phyloP scores from a whole-genome alignment of 176 grass and related monocot genomes.

The Carex littledalei region DNA sequence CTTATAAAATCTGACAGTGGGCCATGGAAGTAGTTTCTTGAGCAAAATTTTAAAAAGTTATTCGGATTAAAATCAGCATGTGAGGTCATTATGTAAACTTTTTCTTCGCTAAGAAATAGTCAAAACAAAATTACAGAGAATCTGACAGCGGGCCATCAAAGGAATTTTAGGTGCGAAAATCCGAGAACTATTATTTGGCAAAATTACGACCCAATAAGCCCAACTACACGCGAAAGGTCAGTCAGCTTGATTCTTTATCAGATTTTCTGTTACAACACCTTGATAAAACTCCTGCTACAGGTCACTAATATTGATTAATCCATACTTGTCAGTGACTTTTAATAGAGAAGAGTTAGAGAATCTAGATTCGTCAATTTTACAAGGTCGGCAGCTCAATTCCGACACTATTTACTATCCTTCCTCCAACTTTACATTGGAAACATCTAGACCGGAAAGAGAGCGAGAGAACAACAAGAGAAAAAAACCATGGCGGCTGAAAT shows the following conservation, averaged over 20 bases:
- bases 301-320: background rate
- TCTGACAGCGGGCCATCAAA: background rate
- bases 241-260: background rate
- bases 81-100: background rate
- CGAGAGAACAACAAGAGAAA: background rate
- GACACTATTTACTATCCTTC: background rate
- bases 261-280: background rate
- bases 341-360: background rate
- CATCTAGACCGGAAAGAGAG: background rate
- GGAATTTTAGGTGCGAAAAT: background rate
- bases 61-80: background rate
- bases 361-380: background rate
- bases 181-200: background rate
- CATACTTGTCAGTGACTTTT: background rate
- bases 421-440: background rate
- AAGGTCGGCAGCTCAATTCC: background rate
- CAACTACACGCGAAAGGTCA: background rate
- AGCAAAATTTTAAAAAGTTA: background rate
- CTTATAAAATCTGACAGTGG: background rate
- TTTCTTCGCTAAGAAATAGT: background rate
- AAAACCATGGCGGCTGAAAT: constrained; percentile 35
- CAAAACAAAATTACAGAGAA: background rate
- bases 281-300: background rate
- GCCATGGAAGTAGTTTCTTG: background rate
- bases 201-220: background rate